These are phyloP conservation scores for Cyclocybe cylindracea DNA, from an alignment of 768 basidiomycete genomes.

Conservation along the genomic window DNA sequence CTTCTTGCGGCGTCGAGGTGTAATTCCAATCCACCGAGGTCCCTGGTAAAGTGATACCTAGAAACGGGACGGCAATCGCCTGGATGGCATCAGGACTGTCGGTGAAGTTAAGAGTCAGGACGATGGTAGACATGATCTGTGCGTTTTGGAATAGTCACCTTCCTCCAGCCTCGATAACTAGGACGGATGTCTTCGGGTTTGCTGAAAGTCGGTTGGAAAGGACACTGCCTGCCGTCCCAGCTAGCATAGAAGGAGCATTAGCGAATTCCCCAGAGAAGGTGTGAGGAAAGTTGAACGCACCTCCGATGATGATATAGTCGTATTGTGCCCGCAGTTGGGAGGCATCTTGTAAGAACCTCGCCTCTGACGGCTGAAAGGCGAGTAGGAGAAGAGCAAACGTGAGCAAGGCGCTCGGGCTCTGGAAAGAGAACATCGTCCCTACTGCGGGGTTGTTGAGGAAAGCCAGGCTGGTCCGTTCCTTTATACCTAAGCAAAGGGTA, in stretches of 20 bases:
- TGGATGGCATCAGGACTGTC: slow-evolving; percentile 4
- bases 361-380: too few species aligned
- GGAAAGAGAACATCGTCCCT: too few species aligned
- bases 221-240: slow-evolving; percentile 56
- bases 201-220: slow-evolving; percentile 56
- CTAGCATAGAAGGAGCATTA: slow-evolving; percentile 11
- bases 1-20: slow-evolving; percentile 24
- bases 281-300: slow-evolving; percentile 3
- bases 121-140: background rate
- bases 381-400: too few species aligned
- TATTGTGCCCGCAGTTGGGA: background rate
- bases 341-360: too few species aligned
- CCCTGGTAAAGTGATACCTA: slow-evolving; percentile 3
- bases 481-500: too few species aligned
- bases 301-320: slow-evolving; percentile 21
- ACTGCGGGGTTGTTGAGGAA: too few species aligned
- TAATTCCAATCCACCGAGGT: slow-evolving; percentile 20
- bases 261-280: background rate
- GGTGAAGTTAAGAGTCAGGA: background rate
- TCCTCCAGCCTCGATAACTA: slow-evolving; percentile 54
- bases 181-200: slow-evolving; percentile 43
- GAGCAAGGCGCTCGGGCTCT: too few species aligned
- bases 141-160: slow-evolving; percentile 37
- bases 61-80: slow-evolving; percentile 3
- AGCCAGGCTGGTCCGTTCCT: too few species aligned